Base-by-base conservation (phyloP, 23 red algal genomes). In the Agarophyton chilense region DNA sequence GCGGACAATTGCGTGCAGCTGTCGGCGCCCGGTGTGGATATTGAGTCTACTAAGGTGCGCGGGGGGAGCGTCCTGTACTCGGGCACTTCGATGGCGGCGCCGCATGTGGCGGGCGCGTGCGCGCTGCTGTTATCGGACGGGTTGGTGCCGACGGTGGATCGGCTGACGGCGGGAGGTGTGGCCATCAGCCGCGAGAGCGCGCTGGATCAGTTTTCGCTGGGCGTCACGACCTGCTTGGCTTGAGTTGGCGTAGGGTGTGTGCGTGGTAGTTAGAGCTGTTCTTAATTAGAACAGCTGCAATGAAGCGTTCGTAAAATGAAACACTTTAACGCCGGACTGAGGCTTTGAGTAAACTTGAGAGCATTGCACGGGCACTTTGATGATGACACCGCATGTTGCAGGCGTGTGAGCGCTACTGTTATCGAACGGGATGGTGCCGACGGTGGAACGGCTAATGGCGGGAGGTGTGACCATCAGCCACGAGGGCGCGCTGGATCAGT, bases 381-480 rank as follows among this genome's bases (percentile, higher is more conserved):
- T 73, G 65, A 65, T 65, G 17, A 44, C 84, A 47, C 84, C 84
- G 50, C 84, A 88, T 26, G 84, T 88, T 29, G 46, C 84, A 25
- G 84, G 84, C 22, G 70, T 47, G 43, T 52, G 72, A 21, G 84
- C 84, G 14, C 9, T 88, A 12, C 24, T 88, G 39, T 44, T 88
- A 10, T 72, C 66, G 4, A 65, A 88, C 40, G 52, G 52, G 16
- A 33, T 43, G 34, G 29, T 22, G 0, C 44, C 53, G 8, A 60
- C 9, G 26, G 24, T 82, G 10, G 50, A 82, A 9, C 10, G 14
- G 25, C 54, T 82, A 11, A 82, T 51, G n/a, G n/a, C 56, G 9
- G n/a, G 19, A 31, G 26, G 26, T n/a, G 56, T n/a, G 9, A 22
- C 28, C 19, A 61, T 61, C 7, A 47, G 7, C 12, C 44, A 12